Percentiles rank a stretch among this genome's conserved stretches.
Evolutionary conservation across 2,329 filamentous ascomycete genomes (phyloP).

Genomic region (Elsinoe ampelina): DNA sequence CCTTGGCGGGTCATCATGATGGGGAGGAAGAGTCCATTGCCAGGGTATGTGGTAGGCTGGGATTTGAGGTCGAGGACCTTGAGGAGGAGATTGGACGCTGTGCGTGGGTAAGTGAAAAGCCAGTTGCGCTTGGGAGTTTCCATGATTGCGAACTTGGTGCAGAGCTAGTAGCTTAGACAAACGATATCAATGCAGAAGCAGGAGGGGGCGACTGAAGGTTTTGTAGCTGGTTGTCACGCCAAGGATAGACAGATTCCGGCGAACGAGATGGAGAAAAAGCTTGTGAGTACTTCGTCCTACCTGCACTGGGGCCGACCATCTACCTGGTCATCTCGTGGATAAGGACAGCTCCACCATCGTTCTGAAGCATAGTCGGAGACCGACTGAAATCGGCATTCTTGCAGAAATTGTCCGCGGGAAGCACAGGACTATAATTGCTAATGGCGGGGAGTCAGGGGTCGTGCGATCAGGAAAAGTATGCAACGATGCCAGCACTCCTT

Average conservation of each 20-base stretch:
- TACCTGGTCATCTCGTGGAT: background rate
- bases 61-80: conserved; percentile 9
- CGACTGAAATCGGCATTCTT: background rate
- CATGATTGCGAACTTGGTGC: background rate
- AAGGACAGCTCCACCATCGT: background rate
- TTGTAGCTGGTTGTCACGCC: background rate
- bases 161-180: background rate
- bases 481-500: too few species aligned
- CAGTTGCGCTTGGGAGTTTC: conserved; percentile 4
- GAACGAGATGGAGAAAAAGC: background rate
- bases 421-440: too few species aligned
- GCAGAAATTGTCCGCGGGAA: too few species aligned
- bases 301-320: background rate
- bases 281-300: background rate
- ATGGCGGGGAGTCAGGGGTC: too few species aligned
- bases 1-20: conserved; percentile 10
- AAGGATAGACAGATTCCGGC: background rate
- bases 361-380: background rate
- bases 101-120: conserved; percentile 5
- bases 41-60: background rate
- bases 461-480: too few species aligned
- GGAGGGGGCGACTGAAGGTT: background rate
- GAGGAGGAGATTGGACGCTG: conserved; percentile 8
- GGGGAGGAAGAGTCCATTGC: conserved; percentile 12
- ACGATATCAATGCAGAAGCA: too few species aligned